These are phyloP conservation scores for Ulota crispa DNA, from an alignment of 225 moss, liverwort and hornwort species.

Conservation along the genomic window DNA sequence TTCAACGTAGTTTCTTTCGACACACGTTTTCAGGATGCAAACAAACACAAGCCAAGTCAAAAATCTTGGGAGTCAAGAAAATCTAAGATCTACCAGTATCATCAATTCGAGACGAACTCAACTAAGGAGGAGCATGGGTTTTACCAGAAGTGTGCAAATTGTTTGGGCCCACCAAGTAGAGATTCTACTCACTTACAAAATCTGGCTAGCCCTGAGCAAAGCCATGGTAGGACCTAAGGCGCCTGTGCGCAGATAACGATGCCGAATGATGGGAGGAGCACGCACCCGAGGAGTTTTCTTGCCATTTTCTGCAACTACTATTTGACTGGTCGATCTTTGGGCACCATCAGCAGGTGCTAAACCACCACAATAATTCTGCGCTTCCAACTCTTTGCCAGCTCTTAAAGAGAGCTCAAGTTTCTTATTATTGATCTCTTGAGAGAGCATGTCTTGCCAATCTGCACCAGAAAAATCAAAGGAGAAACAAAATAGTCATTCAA, in stretches of 20 bases:
- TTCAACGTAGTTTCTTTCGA: background rate
- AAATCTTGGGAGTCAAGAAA: background rate
- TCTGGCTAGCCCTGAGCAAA: constrained; percentile 48
- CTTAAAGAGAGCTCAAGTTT: constrained; percentile 48
- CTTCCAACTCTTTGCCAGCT: constrained; percentile 28
- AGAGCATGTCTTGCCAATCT: constrained; percentile 62
- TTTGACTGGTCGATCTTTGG: constrained; percentile 1
- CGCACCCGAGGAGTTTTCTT: constrained; percentile 21
- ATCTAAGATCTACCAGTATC: background rate
- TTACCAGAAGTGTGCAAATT: constrained; percentile 3
- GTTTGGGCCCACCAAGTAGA: background rate
- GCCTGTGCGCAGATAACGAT: constrained; percentile 59
- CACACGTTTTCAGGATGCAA: background rate
- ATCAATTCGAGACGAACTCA: background rate
- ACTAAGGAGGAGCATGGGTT: background rate
- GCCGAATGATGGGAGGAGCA: constrained; percentile 54
- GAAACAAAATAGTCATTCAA: background rate
- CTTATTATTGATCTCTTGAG: constrained; percentile 50
- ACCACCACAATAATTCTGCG: constrained; percentile 4
- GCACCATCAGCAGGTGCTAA: constrained; percentile 5
- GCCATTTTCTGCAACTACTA: background rate
- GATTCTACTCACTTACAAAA: constrained; percentile 27
- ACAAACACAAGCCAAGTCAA: background rate
- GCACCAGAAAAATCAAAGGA: constrained; percentile 21
- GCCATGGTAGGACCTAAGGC: constrained; percentile 67